phyloP scores from a whole-genome alignment of 176 grass and related monocot genomes.

The Musa schizocarpa region DNA sequence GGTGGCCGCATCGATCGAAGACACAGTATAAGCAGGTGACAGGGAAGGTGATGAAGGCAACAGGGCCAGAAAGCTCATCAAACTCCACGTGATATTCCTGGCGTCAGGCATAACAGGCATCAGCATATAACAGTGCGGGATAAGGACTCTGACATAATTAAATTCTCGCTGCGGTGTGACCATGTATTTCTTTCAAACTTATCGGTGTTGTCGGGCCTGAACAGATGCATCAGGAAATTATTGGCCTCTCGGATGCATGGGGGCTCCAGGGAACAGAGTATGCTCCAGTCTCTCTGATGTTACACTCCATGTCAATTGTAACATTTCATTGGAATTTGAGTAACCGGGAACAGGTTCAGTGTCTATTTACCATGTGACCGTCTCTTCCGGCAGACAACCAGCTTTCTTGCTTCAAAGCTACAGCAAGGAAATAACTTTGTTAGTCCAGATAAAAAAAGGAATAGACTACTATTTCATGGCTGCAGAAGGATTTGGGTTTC shows the following conservation, averaged over 20 bases:
- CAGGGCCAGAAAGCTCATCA: background rate
- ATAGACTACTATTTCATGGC: no score
- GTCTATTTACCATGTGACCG: no score
- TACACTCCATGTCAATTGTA: background rate
- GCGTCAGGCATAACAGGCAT: background rate
- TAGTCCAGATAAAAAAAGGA: no score
- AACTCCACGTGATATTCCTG: background rate
- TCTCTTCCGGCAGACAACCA: no score
- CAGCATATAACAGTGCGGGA: background rate
- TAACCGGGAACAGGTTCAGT: background rate
- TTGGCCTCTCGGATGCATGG: background rate
- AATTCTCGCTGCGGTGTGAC: background rate
- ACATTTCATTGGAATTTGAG: background rate
- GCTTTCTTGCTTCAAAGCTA: no score
- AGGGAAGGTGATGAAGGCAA: background rate
- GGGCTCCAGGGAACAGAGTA: background rate
- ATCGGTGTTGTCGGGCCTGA: background rate
- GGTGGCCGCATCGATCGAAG: background rate
- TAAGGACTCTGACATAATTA: background rate
- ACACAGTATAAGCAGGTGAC: background rate
- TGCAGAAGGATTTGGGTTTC: no score
- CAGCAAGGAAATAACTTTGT: no score
- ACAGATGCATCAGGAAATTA: background rate
- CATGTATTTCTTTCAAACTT: background rate
- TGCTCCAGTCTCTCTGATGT: background rate